A percentile compares a stretch with the other conserved stretches of the same genome.
Evolutionary conservation across 495 filamentous ascomycete genomes (phyloP).

Genomic region (Neurospora intermedia): DNA sequence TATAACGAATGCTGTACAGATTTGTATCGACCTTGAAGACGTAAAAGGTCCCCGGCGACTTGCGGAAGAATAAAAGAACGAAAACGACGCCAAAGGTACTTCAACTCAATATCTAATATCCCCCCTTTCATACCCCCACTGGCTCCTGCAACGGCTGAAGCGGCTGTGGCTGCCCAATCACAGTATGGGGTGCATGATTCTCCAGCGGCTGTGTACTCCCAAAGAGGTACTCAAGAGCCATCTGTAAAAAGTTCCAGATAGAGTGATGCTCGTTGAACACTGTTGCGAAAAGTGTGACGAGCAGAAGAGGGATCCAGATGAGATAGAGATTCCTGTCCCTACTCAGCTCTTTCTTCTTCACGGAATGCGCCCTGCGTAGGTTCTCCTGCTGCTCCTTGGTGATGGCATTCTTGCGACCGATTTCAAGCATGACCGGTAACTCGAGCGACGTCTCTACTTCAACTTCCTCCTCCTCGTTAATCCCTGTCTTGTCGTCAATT

Average conservation of each 20-base stretch:
- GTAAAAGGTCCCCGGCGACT: not conserved
- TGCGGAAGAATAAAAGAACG: not conserved
- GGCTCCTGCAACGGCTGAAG: not conserved
- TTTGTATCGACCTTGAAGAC: not conserved
- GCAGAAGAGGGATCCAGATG: constrained; percentile 46
- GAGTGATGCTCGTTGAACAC: constrained; percentile 8
- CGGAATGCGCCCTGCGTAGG: constrained; percentile 57
- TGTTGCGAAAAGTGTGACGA: constrained; percentile 14
- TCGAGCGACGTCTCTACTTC: constrained; percentile 2
- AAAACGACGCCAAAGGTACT: not conserved
- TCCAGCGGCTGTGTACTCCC: not conserved
- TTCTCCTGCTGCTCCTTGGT: constrained; percentile 68
- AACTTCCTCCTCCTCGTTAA: constrained; percentile 16
- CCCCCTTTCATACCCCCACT: not conserved
- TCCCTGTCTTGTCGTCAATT: not conserved
- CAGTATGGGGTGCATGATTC: not conserved
- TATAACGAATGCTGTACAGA: not conserved
- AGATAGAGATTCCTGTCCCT: constrained; percentile 75
- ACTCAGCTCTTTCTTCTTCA: constrained; percentile 61
- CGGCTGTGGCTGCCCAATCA: not conserved
- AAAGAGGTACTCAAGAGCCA: not conserved
- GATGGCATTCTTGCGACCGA: constrained; percentile 39
- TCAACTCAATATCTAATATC: not conserved
- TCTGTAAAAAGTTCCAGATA: not conserved
- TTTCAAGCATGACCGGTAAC: constrained; percentile 37